A percentile compares a stretch with the other conserved stretches of the same genome.
Evolutionary conservation across 2,329 filamentous ascomycete species (phyloP).

Genomic region (Alternaria ethzedia): DNA sequence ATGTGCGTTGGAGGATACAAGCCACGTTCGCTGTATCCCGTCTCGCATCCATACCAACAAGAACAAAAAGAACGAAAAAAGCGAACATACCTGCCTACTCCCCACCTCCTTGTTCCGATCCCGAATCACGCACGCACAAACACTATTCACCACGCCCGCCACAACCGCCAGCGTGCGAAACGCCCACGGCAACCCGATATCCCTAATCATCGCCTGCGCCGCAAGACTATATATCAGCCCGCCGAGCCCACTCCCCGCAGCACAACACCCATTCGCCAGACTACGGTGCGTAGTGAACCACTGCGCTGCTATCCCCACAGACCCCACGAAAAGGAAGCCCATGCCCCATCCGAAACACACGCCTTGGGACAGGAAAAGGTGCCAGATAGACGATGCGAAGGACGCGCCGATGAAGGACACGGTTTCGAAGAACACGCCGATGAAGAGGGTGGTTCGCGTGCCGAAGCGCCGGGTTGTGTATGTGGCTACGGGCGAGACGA

Average conservation of each 20-base stretch:
- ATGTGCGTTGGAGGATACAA: background rate
- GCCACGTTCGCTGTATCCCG: background rate
- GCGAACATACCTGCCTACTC: conserved; percentile 53
- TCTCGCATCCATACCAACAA: too few relatives aligned
- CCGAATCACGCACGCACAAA: conserved; percentile 67
- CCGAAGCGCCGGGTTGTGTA: conserved; percentile 65
- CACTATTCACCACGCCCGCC: conserved; percentile 67
- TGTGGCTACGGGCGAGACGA: conserved; percentile 73
- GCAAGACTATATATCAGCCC: conserved; percentile 73
- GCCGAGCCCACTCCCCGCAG: conserved; percentile 76
- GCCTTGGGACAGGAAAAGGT: conserved; percentile 77
- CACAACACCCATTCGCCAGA: conserved; percentile 71
- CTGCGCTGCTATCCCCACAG: conserved; percentile 71
- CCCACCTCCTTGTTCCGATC: conserved; percentile 77
- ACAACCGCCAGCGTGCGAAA: conserved; percentile 71
- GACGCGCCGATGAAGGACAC: conserved; percentile 72
- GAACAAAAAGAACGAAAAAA: background rate
- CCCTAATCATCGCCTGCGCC: conserved; percentile 70
- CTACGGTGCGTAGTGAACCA: conserved; percentile 75
- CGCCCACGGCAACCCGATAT: conserved; percentile 69
- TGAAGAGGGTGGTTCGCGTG: conserved; percentile 67
- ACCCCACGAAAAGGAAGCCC: conserved; percentile 76
- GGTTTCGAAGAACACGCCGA: conserved; percentile 70
- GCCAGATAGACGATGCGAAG: conserved; percentile 73
- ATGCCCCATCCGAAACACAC: conserved; percentile 79